A percentile compares a stretch with the other conserved stretches of the same genome.
These are phyloP conservation scores for Cladosporium velox DNA, from an alignment of 2,329 filamentous ascomycete species.

Conservation along the genomic window DNA sequence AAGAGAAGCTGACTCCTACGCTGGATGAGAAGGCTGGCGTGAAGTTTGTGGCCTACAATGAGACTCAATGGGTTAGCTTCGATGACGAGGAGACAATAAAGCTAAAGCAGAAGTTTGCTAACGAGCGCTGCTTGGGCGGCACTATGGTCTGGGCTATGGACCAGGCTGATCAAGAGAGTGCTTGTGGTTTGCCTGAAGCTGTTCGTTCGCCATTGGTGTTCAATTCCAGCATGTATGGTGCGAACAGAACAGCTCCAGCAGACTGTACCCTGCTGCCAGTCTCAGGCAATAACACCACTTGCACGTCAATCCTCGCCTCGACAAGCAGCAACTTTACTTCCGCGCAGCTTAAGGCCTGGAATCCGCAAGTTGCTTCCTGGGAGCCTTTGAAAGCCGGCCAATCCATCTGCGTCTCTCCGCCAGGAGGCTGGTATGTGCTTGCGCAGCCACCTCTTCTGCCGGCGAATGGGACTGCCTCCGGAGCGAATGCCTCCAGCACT, in stretches of 20 bases:
- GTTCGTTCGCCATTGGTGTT: background rate
- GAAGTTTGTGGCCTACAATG: slow-evolving; percentile 37
- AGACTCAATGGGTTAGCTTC: slow-evolving; percentile 43
- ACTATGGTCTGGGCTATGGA: slow-evolving; percentile 33
- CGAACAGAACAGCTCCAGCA: background rate
- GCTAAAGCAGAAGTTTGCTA: slow-evolving; percentile 39
- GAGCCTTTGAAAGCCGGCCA: slow-evolving; percentile 12
- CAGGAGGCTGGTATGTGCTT: slow-evolving; percentile 16
- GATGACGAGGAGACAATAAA: slow-evolving; percentile 42
- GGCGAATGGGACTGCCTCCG: background rate
- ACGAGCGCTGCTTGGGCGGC: slow-evolving; percentile 35
- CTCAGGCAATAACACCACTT: background rate
- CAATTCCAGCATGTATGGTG: background rate
- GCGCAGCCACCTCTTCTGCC: background rate
- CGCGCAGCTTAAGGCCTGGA: slow-evolving; percentile 21
- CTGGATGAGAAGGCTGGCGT: slow-evolving; percentile 28
- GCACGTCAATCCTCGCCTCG: background rate
- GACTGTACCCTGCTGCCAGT: background rate
- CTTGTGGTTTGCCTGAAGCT: background rate
- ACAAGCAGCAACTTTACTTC: slow-evolving; percentile 4
- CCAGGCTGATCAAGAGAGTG: slow-evolving; percentile 19
- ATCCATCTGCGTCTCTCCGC: slow-evolving; percentile 19
- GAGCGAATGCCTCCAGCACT: slow-evolving; percentile 11
- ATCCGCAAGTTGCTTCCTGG: slow-evolving; percentile 21
- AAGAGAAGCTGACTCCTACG: slow-evolving; percentile 6